Conservation (phyloP, 768 basidiomycete species). For the Ramaria rubella region DNA sequence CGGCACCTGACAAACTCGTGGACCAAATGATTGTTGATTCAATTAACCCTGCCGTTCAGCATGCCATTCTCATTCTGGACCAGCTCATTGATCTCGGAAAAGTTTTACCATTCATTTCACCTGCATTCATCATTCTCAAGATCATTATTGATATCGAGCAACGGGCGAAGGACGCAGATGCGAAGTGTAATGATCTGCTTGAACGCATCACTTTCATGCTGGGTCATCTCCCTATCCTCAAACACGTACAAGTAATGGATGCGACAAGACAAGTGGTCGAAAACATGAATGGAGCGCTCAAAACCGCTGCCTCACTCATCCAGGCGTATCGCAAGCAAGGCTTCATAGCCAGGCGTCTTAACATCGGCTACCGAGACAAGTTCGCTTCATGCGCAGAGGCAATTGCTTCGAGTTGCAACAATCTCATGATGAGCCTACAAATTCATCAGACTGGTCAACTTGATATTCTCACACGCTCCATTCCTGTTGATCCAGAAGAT, state of each 20-base stretch:
- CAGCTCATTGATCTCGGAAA: slow-evolving; percentile 31
- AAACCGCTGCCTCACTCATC: slow-evolving; percentile 33
- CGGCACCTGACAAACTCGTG: no score
- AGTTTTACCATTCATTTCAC: slow-evolving; percentile 33
- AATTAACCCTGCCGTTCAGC: no score
- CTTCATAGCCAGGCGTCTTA: slow-evolving; percentile 31
- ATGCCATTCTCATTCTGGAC: slow-evolving; percentile 28
- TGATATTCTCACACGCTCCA: slow-evolving; percentile 31
- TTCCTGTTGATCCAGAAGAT: slow-evolving; percentile 34
- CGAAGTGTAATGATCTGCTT: slow-evolving; percentile 35
- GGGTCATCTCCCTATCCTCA: slow-evolving; percentile 31
- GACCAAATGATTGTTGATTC: no score
- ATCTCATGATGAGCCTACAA: slow-evolving; percentile 36
- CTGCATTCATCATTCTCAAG: slow-evolving; percentile 35
- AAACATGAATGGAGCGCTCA: slow-evolving; percentile 31
- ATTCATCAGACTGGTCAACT: slow-evolving; percentile 34
- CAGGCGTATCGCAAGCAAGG: slow-evolving; percentile 35
- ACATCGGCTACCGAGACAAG: slow-evolving; percentile 32
- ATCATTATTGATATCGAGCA: slow-evolving; percentile 35
- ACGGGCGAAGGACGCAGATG: slow-evolving; percentile 32
- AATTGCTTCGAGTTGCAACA: slow-evolving; percentile 30
- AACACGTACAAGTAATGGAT: slow-evolving; percentile 28
- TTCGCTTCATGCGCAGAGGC: slow-evolving; percentile 28
- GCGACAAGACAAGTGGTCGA: slow-evolving; percentile 33
- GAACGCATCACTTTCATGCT: slow-evolving; percentile 40